phyloP scores from a whole-genome alignment of 768 basidiomycete genomes.

The Pluteus cervinus region DNA sequence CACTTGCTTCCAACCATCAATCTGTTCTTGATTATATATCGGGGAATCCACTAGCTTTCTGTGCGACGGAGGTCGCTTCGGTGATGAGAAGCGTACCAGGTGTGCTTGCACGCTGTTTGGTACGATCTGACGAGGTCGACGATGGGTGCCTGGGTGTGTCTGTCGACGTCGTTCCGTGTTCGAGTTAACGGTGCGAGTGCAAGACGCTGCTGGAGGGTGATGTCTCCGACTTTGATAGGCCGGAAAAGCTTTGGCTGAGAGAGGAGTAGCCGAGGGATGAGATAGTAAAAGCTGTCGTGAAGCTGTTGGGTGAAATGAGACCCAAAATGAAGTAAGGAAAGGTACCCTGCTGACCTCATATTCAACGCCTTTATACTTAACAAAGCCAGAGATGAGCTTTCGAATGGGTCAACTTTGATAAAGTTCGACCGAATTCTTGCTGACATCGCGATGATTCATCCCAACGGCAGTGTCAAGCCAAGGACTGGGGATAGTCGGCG shows the following conservation, averaged over 20 bases:
- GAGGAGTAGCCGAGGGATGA: no score
- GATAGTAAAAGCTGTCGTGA: no score
- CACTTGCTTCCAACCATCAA: conserved; percentile 38
- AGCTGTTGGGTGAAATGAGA: no score
- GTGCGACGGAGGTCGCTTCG: conserved; percentile 44
- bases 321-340: no score
- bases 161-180: conserved; percentile 24
- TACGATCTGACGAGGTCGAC: conserved; percentile 35
- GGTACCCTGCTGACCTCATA: no score
- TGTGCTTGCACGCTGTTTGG: conserved; percentile 39
- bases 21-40: conserved; percentile 55
- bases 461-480: no score
- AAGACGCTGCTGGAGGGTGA: conserved; percentile 41
- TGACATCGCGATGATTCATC: no score
- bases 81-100: conserved; percentile 48
- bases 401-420: no score
- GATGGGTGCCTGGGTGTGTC: conserved; percentile 29
- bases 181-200: conserved; percentile 52
- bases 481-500: no score
- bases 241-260: conserved; percentile 39
- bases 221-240: conserved; percentile 36
- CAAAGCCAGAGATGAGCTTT: no score
- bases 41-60: conserved; percentile 43
- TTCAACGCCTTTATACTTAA: no score
- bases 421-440: no score